Percentiles rank a stretch among this genome's conserved stretches.
Evolutionary conservation across 23 red algal genomes (phyloP).

Genomic region (Gracilaria caudata): DNA sequence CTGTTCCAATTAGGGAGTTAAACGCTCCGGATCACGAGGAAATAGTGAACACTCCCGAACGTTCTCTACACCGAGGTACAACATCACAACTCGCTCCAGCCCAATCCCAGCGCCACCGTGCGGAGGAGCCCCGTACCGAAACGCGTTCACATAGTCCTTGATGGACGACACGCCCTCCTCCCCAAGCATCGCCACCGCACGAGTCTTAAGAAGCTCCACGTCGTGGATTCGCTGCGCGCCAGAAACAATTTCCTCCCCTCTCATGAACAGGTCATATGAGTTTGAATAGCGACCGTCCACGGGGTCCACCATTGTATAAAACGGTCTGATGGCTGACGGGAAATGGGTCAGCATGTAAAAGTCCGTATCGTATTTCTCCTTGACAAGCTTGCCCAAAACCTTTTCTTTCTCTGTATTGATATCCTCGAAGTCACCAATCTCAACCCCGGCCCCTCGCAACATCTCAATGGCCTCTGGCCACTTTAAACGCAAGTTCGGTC

Average conservation of each 20-base stretch:
- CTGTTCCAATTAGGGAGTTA: constrained; percentile 54
- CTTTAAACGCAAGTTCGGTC: constrained; percentile 62
- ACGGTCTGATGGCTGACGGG: constrained; percentile 87
- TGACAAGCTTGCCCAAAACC: constrained; percentile 78
- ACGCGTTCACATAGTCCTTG: constrained; percentile 89
- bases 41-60: constrained; percentile 95
- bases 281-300: constrained; percentile 86
- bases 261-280: constrained; percentile 98
- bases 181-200: constrained; percentile 70
- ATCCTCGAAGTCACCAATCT: constrained; percentile 91
- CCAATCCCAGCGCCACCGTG: constrained; percentile 98
- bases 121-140: constrained; percentile 86
- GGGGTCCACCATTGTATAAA: constrained; percentile 96
- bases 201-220: constrained; percentile 62
- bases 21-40: constrained; percentile 90
- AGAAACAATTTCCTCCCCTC: constrained; percentile 99
- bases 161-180: constrained; percentile 69
- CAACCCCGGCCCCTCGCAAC: constrained; percentile 75
- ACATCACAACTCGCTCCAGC: constrained; percentile 97
- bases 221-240: constrained; percentile 98
- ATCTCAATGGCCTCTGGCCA: constrained; percentile 85
- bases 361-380: constrained; percentile 89
- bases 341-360: constrained; percentile 93
- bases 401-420: constrained; percentile 90
- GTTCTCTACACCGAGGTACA: constrained; percentile 90